A percentile compares a stretch with the other conserved stretches of the same genome.
Conservation (phyloP, 1,139 yeast genomes). For the Kazachstania sp. region DNA sequence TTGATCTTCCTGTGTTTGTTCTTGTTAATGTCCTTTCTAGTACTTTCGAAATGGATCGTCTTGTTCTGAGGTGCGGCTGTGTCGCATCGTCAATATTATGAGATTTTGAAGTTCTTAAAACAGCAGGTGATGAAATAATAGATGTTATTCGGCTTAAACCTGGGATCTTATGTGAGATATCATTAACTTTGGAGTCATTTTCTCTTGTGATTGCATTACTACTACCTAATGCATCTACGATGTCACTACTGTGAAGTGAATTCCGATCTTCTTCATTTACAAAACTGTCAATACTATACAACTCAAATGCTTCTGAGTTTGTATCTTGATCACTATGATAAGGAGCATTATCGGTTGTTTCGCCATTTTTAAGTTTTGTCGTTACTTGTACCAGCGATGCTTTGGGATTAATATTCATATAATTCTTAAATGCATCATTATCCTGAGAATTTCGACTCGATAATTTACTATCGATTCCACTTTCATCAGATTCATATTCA, state of each 20-base stretch:
- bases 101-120: neutral
- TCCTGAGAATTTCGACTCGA: neutral
- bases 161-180: neutral
- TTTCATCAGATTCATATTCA: neutral
- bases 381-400: neutral
- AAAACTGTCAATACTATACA: slow-evolving; percentile 1
- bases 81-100: neutral
- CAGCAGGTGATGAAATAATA: neutral
- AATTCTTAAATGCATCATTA: neutral
- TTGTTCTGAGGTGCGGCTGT: neutral
- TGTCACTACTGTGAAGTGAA: neutral
- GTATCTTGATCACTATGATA: neutral
- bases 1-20: slow-evolving; percentile 20
- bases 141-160: neutral
- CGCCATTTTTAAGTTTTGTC: neutral
- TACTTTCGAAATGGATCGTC: neutral
- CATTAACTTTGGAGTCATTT: neutral
- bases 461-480: neutral
- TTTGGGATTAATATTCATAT: neutral
- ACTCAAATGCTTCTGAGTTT: neutral
- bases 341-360: neutral
- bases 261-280: neutral
- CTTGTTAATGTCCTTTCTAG: slow-evolving; percentile 2
- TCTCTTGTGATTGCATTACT: neutral
- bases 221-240: neutral